Conservation (phyloP, 352 stramenopile species). For the Globisporangium megalacanthum region DNA sequence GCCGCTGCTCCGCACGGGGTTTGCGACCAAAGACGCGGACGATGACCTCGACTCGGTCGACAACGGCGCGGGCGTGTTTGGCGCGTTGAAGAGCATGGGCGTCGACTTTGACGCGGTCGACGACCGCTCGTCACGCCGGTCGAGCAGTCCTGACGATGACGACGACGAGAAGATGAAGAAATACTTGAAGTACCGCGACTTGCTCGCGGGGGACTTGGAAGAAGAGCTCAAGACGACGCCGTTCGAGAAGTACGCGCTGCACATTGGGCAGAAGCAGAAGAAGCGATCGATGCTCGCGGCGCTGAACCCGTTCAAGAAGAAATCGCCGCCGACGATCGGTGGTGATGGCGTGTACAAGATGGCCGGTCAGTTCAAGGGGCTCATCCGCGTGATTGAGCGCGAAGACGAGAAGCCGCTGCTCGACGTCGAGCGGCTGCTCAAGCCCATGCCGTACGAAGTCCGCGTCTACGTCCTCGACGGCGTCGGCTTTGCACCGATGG, state of each 20-base stretch:
- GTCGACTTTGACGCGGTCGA: conserved; percentile 73
- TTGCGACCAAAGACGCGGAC: conserved; percentile 9
- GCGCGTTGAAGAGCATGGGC: conserved; percentile 80
- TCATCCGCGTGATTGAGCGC: conserved; percentile 85
- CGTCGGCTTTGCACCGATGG: conserved; percentile 81
- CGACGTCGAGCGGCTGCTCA: conserved; percentile 63
- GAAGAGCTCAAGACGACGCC: conserved; percentile 75
- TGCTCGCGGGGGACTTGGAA: conserved; percentile 68
- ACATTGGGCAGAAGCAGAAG: conserved; percentile 78
- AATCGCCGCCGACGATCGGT: conserved; percentile 24
- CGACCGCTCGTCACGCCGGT: conserved; percentile 42
- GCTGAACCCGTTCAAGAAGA: conserved; percentile 74
- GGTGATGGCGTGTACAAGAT: conserved; percentile 68
- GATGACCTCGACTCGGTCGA: conserved; percentile 42
- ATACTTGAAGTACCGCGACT: conserved; percentile 71
- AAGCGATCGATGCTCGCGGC: conserved; percentile 52
- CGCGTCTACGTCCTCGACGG: conserved; percentile 87
- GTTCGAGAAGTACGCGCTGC: conserved; percentile 86
- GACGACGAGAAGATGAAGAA: conserved; percentile 65
- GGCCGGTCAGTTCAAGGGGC: conserved; percentile 87
- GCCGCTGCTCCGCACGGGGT: conserved; percentile 30
- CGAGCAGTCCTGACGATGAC: conserved; percentile 42
- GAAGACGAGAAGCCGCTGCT: conserved; percentile 78
- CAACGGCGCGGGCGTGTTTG: conserved; percentile 82
- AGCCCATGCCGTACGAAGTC: conserved; percentile 74